Evolutionary conservation across 371 early-diverging fungal species (phyloP), one percentile per base, ranked within the genome.

Genomic region (Apophysomyces variabilis): DNA sequence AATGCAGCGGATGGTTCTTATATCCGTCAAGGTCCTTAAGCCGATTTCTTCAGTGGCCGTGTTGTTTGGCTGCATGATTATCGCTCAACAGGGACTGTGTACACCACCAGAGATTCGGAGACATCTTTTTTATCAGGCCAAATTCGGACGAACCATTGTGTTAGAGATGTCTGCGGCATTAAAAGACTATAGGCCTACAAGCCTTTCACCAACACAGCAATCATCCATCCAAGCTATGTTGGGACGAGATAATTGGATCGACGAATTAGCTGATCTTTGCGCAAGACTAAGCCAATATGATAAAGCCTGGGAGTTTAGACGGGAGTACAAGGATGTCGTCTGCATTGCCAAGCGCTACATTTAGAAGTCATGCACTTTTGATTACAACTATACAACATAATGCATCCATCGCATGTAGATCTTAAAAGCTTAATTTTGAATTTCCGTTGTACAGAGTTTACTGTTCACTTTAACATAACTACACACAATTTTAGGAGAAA

Each of bases 151-250:
- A 39, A 60, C 61, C 7, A 38, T 79, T 14, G 67, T 76, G 0
- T 68, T 79, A n/a, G 80, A 79, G 64, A 73, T 77, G 63, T 66
- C 70, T 8, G 66, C 66, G 50, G 62, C 66, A 0, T 46, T 79
- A 6, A 79, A 79, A 63, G 73, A 77, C 32, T 75, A 69, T 37
- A 79, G 76, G 21, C 39, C 57, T 0, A 21, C 62, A 0, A 47
- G 62, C 1, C 7, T 32, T 35, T 12, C 45, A 11, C 44, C 60
- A 11, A 6, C 58, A 18, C 62, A 60, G 18, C 44, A 60, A 56
- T 50, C 68, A 1, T 43, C 54, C 21, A n/a, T 50, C 8, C n/a
- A 18, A 26, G 41, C 18, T 37, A 64, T 41, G 38, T 43, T 35
- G 57, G 54, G 54, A 0, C 21, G 56, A 8, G 35, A 41, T 8